Evolutionary conservation across 192 early-diverging fungal species (phyloP).

Genomic region (Podila horticola): DNA sequence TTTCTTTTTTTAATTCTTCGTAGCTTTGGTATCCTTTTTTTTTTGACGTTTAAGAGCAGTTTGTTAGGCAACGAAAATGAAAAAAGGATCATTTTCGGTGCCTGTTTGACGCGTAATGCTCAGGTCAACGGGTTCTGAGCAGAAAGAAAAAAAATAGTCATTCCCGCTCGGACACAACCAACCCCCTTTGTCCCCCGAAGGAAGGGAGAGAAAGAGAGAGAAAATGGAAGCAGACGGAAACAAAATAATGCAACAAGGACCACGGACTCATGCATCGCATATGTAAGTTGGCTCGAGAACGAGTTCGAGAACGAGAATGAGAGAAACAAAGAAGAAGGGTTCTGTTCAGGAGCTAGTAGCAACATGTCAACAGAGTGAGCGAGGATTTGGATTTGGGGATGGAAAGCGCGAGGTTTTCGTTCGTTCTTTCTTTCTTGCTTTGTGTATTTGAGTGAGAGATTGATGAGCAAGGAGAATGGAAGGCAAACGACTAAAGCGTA

Average conservation of each 20-base stretch:
- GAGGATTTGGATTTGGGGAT: neutral
- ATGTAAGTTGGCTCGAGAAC: neutral
- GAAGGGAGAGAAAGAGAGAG: neutral
- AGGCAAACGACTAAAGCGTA: too few species aligned
- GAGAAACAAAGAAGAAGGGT: neutral
- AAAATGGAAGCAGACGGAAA: neutral
- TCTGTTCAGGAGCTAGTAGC: neutral
- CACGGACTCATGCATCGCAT: slow-evolving; percentile 2
- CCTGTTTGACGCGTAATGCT: too few species aligned
- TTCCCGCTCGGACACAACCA: too few species aligned
- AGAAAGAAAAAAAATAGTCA: too few species aligned
- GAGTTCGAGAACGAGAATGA: neutral
- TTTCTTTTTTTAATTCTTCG: too few species aligned
- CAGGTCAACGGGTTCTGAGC: too few species aligned
- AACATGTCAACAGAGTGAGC: neutral
- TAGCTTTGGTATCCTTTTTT: too few species aligned
- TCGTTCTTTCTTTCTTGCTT: neutral
- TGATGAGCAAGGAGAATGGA: too few species aligned
- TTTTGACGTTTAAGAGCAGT: too few species aligned
- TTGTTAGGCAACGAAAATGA: too few species aligned
- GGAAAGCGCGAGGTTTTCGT: neutral
- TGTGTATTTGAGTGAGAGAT: too few species aligned
- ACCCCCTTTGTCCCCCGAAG: neutral
- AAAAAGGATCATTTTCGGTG: too few species aligned
- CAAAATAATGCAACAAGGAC: slow-evolving; percentile 1